A percentile compares a stretch with the other conserved stretches of the same genome.
Evolutionary conservation across 2,329 filamentous ascomycete species (phyloP).

Genomic region (Tolypocladium inflatum): DNA sequence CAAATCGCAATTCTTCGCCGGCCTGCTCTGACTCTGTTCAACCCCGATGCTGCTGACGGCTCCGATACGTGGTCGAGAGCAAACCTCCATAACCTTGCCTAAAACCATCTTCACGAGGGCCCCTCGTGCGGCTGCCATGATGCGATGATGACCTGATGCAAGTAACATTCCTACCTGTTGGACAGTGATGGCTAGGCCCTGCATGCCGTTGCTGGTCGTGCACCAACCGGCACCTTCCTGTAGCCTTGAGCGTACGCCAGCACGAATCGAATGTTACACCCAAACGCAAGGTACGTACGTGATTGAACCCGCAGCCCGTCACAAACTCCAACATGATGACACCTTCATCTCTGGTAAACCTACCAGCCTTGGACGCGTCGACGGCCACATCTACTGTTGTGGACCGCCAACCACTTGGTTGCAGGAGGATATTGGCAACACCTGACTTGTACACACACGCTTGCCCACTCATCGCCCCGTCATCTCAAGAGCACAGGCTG

Average conservation of each 20-base stretch:
- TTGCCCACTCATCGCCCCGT: not conserved
- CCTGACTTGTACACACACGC: conserved; percentile 3
- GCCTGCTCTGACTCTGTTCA: conserved; percentile 20
- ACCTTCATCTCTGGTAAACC: conserved; percentile 33
- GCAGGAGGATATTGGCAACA: conserved; percentile 15
- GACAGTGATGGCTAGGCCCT: not conserved
- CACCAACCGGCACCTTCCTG: not conserved
- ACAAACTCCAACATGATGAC: conserved; percentile 20
- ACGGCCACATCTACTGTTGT: not conserved
- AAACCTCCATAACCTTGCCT: conserved; percentile 46
- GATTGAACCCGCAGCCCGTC: not conserved
- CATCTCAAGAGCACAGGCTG: not conserved
- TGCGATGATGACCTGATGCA: conserved; percentile 60
- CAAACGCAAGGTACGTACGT: not conserved
- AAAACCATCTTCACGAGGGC: conserved; percentile 64
- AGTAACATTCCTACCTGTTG: conserved; percentile 35
- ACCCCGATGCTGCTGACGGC: conserved; percentile 34
- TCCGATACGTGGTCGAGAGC: conserved; percentile 49
- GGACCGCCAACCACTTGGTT: conserved; percentile 16
- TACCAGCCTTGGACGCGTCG: conserved; percentile 19
- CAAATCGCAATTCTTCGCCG: conserved; percentile 31
- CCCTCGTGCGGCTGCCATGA: conserved; percentile 55
- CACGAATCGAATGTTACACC: not conserved
- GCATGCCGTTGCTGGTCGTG: not conserved
- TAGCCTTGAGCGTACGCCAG: not conserved